phyloP scores from a whole-genome alignment of 108 stramenopile genomes.

The Nitzschia sp. region DNA sequence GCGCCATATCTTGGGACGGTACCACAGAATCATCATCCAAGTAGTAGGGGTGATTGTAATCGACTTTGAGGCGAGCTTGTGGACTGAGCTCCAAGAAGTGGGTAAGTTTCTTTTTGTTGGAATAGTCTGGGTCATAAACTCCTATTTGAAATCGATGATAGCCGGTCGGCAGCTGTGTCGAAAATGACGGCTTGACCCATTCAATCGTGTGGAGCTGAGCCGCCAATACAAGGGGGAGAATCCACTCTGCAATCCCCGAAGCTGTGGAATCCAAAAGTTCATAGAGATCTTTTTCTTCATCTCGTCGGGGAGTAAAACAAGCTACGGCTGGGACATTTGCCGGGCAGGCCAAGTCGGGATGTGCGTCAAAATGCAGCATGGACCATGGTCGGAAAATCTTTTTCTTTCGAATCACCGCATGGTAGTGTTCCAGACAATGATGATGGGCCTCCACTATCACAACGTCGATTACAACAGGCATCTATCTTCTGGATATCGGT shows the following conservation, averaged over 20 bases:
- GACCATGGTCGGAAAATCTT: slow-evolving; percentile 41
- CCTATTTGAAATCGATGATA: slow-evolving; percentile 45
- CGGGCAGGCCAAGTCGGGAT: slow-evolving; percentile 68
- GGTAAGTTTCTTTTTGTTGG: background rate
- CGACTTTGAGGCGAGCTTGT: slow-evolving; percentile 37
- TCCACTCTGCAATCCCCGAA: slow-evolving; percentile 70
- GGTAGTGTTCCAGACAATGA: slow-evolving; percentile 64
- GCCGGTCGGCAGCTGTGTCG: slow-evolving; percentile 42
- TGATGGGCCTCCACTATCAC: slow-evolving; percentile 69
- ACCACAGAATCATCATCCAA: slow-evolving; percentile 48
- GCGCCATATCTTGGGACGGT: slow-evolving; percentile 20
- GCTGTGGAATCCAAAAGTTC: slow-evolving; percentile 49
- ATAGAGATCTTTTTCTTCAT: slow-evolving; percentile 44
- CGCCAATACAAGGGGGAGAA: slow-evolving; percentile 59
- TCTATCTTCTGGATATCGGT: background rate
- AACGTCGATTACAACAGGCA: slow-evolving; percentile 17
- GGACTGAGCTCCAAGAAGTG: slow-evolving; percentile 52
- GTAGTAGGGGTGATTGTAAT: slow-evolving; percentile 52
- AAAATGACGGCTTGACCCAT: slow-evolving; percentile 49
- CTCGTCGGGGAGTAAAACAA: slow-evolving; percentile 44
- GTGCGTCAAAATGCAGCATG: slow-evolving; percentile 68
- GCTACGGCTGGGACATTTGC: slow-evolving; percentile 38
- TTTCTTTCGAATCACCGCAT: slow-evolving; percentile 45
- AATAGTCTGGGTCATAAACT: slow-evolving; percentile 6
- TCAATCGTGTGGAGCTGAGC: slow-evolving; percentile 33